Evolutionary conservation across 371 early-diverging fungal genomes (phyloP), one percentile per base, ranked within the genome.

Genomic region (Parasitella parasitica): DNA sequence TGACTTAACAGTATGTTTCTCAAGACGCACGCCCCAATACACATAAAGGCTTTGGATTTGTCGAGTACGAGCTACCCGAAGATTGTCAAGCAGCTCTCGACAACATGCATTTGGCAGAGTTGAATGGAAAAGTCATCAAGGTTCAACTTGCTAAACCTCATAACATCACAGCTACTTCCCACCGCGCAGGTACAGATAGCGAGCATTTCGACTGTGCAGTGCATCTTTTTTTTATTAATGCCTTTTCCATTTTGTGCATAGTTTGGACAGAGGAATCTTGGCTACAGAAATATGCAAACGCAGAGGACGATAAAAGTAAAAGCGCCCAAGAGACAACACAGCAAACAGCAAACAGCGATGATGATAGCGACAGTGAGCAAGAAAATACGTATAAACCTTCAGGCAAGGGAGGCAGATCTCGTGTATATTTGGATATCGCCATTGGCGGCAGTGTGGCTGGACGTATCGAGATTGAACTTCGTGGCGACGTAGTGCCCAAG

Each of bases 11-110:
- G 24, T 16, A n/a, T 34, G 15, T 13, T 22, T 43, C 13, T 35
- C 12, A 13, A 43, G 24, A 7, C 43, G n/a, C 37, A n/a, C 51
- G 70, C 82, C 86, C 69, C 24, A 88, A 86, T 55, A 73, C 75
- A 30, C 96, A 97, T 71, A 85, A 93, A 43, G 97, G 98, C 0
- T 97, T 94, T 74, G 98, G 94, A 9, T 97, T 98, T 75, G 85
- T 98, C 9, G 95, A 97, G 74, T 98, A 87, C 66, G 97, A 97
- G 70, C 71, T 81, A 16, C 71, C 86, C 8, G 88, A 84, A 27
- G 98, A 98, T 77, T 94, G 96, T 5, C 48, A 70, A 30, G 95
- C 90, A 18, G 97, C 99, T 22, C 85, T 93, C 37, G 95, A 95
- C 69, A 98, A 98, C 78, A 94, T 97, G 96, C 85, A 97, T 67